Percentiles rank a stretch among this genome's conserved stretches.
Conservation (phyloP, 2,329 filamentous ascomycete species). For the Ceratocystis smalleyi region DNA sequence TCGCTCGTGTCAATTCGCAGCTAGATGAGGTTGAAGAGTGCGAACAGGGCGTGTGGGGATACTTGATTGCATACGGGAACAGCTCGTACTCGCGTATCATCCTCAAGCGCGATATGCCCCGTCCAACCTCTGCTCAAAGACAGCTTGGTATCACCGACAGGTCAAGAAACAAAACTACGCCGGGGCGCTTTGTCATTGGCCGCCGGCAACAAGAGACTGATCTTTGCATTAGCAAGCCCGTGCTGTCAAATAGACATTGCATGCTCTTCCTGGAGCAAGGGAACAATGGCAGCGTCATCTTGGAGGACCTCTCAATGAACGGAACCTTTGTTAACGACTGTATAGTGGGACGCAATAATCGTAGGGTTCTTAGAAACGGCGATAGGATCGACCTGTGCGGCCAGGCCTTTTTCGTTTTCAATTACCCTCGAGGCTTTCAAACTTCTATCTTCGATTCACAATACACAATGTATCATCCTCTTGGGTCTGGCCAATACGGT, state of each 20-base stretch:
- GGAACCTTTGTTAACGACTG: slow-evolving; percentile 93
- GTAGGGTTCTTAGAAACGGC: slow-evolving; percentile 71
- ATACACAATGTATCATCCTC: slow-evolving; percentile 67
- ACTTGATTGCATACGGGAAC: slow-evolving; percentile 66
- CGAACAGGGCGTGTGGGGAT: slow-evolving; percentile 85
- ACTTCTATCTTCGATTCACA: slow-evolving; percentile 67
- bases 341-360: slow-evolving; percentile 79
- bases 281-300: slow-evolving; percentile 43
- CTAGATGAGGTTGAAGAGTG: slow-evolving; percentile 67
- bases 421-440: slow-evolving; percentile 55
- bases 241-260: slow-evolving; percentile 60
- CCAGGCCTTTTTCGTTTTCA: slow-evolving; percentile 76
- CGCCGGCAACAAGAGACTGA: slow-evolving; percentile 28
- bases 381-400: slow-evolving; percentile 83
- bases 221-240: slow-evolving; percentile 53
- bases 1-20: slow-evolving; percentile 27
- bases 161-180: slow-evolving; percentile 25
- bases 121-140: slow-evolving; percentile 25
- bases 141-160: slow-evolving; percentile 26
- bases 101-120: slow-evolving; percentile 55
- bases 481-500: slow-evolving; percentile 91
- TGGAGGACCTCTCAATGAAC: slow-evolving; percentile 91
- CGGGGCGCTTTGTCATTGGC: slow-evolving; percentile 12
- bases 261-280: slow-evolving; percentile 49
- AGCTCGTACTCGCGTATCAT: slow-evolving; percentile 52